Evolutionary conservation across 257 asterid genomes (phyloP).

Genomic region (Solanum bukasovii): DNA sequence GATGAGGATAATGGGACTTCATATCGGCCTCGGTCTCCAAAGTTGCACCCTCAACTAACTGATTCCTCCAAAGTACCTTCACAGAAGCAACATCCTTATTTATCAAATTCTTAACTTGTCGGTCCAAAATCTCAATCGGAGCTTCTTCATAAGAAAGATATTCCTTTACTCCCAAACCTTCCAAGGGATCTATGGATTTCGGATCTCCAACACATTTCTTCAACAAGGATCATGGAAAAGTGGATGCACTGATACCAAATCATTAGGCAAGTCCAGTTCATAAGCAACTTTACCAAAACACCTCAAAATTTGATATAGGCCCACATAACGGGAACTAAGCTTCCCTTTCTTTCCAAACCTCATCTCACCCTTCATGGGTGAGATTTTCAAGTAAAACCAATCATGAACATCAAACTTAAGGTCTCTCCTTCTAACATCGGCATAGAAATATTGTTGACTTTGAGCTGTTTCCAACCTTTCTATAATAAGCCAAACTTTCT

Average conservation of each 20-base stretch:
- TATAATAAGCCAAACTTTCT: no score
- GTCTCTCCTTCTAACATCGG: no score
- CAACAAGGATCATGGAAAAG: neutral
- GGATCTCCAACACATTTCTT: no score
- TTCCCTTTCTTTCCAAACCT: neutral
- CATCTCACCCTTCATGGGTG: neutral
- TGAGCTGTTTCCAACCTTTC: no score
- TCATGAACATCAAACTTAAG: no score
- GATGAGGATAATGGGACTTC: neutral
- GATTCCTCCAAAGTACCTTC: neutral
- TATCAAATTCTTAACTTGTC: neutral
- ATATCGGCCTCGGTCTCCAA: neutral
- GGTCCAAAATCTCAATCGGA: neutral
- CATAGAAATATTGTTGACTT: no score
- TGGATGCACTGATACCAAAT: neutral
- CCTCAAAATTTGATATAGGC: neutral
- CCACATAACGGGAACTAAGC: neutral
- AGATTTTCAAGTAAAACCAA: no score
- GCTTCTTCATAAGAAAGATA: neutral
- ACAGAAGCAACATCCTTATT: neutral
- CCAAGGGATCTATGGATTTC: neutral
- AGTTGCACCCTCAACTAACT: neutral
- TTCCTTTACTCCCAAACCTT: neutral
- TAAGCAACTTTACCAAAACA: neutral
- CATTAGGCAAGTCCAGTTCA: neutral